Evolutionary conservation across 352 stramenopile genomes (phyloP), one percentile per base, ranked within the genome.

Genomic region (Phytophthora rubi): DNA sequence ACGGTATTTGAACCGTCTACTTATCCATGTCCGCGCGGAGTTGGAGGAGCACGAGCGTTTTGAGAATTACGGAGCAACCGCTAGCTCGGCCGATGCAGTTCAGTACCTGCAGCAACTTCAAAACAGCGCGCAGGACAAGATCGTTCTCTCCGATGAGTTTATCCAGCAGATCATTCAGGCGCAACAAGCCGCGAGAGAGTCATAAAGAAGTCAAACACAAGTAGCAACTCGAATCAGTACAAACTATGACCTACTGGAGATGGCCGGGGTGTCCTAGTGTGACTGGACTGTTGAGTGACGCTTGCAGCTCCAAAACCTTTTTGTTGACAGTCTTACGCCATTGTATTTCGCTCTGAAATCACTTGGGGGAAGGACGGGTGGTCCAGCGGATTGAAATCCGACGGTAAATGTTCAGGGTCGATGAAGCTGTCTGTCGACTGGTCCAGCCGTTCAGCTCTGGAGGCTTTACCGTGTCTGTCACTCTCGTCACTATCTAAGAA

Each of bases 61-160:
- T 61, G 81, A 89, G 54, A 91, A 82, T 59, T 90, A 84, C 60
- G 83, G 81, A 53, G 75, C 80, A 63, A 93, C 86, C 13, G 86
- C 88, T 51, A 93, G 86, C 53, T 94, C 88, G 12, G 86, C 85
- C 7, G 88, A 96, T 55, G 88, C 86, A n/a, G 81, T 96, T 15
- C 82, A 92, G 69, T 94, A 94, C 57, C 68, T 93, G 60, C 86
- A 96, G 68, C 88, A 96, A 79, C 75, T 96, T 53, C 88, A 93
- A 71, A 94, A 94, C 75, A 85, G 73, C 62, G 86, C 86, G 28
- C 88, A 96, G 68, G 85, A 96, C 77, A 96, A 94, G 70, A 92
- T 94, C 65, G 82, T 94, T 63, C 81, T 94, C 37, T 92, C 85
- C n/a, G 83, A 92, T 70, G 76, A 82, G 64, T 96, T 94, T 72